Base-by-base conservation (phyloP, 768 basidiomycete species). In the Auricularia sp. region DNA sequence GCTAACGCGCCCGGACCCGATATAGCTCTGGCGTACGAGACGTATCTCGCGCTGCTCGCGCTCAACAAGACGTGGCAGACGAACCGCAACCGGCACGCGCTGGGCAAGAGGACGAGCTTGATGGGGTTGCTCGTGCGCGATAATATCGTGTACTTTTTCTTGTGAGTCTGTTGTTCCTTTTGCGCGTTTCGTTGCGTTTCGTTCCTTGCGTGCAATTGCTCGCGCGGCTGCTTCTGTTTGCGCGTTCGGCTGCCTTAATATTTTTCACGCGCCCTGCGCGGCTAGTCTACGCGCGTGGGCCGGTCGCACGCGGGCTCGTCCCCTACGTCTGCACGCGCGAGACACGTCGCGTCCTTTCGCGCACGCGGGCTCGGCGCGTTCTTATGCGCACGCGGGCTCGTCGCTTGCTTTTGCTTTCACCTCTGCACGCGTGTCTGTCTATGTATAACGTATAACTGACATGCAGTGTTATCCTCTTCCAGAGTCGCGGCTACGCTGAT, bases 61-160 rank as follows among this genome's bases (percentile, higher is more conserved):
- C 23, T 59, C 56, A 59, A 59, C 56, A 59, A 59, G 56, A 59
- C 56, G 16, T 59, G 12, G 11, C 56, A 59, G 56, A 59, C 56
- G 11, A 59, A 23, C 3, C 56, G 56, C 3, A 35, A 14, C 5
- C 18, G 56, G 16, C 29, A 33, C 14, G 56, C 56, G 16, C 21
- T 59, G 23, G 56, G 56, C 16, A 59, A 59, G 56, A 21, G 56
- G 8, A 59, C 56, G 12, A 59, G 34, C 34, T 35, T 59, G 29
- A 59, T 59, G 56, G 3, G 8, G 16, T 16, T 58, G 29, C 61
- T 62, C 43, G 42, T 61, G 23, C 39, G 42, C 39, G 43, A 44
- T 35, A 44, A 62, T 14, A 62, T 62, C 53, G 21, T 33, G 16
- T 62, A 44, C 42, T 62, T 62, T 35, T 51, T 44, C 53, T 43